phyloP scores from a whole-genome alignment of 2,329 filamentous ascomycete species.

The Tolypocladium endophyticum region DNA sequence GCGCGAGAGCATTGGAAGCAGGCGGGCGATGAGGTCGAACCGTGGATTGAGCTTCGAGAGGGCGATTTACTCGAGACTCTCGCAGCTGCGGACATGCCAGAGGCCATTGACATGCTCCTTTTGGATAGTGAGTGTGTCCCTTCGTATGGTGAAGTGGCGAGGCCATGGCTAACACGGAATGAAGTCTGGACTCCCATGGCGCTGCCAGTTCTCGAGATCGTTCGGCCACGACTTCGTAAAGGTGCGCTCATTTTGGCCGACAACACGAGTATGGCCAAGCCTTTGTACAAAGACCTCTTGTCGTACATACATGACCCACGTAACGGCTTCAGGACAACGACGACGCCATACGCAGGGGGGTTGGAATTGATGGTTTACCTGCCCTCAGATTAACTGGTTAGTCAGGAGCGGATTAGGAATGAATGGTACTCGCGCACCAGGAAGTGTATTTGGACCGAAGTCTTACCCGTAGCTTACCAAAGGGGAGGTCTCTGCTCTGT shows the following conservation, averaged over 20 bases:
- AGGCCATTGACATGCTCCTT: slow-evolving; percentile 43
- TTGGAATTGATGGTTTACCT: slow-evolving; percentile 11
- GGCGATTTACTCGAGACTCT: slow-evolving; percentile 46
- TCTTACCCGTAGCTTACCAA: too few relatives aligned
- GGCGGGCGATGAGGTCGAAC: slow-evolving; percentile 35
- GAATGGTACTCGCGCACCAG: neutral
- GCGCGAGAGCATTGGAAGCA: slow-evolving; percentile 44
- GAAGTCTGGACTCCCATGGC: slow-evolving; percentile 46
- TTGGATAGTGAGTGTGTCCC: slow-evolving; percentile 44
- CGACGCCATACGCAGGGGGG: slow-evolving; percentile 18
- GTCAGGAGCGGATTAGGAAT: neutral
- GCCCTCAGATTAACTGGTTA: neutral
- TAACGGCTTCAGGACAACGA: slow-evolving; percentile 35
- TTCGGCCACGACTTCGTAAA: slow-evolving; percentile 30
- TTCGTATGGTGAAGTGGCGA: neutral
- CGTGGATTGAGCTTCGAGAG: slow-evolving; percentile 43
- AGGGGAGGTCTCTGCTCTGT: too few relatives aligned
- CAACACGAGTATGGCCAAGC: slow-evolving; percentile 26
- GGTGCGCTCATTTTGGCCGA: slow-evolving; percentile 40
- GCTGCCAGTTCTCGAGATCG: slow-evolving; percentile 37
- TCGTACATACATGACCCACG: slow-evolving; percentile 30
- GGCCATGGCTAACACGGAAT: neutral
- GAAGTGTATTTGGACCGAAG: neutral
- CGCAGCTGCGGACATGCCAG: slow-evolving; percentile 28
- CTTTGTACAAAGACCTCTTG: slow-evolving; percentile 34